A percentile compares a stretch with the other conserved stretches of the same genome.
Evolutionary conservation across 129 eudicot genomes (phyloP).

Genomic region (Scalesia atractyloides): DNA sequence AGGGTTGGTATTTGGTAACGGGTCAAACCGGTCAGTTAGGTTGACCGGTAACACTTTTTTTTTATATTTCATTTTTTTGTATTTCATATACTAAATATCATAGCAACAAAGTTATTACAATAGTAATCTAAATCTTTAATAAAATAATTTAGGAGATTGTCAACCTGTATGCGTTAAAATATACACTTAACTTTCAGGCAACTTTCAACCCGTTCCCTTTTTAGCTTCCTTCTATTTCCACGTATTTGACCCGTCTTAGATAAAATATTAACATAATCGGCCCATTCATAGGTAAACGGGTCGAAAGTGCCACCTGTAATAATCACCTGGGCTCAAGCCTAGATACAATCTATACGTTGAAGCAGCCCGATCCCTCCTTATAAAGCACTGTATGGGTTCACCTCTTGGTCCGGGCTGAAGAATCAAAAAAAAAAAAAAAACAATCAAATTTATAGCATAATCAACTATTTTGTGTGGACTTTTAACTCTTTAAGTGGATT

Average conservation of each 20-base stretch:
- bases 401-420: slow-evolving; percentile 71
- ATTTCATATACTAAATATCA: neutral
- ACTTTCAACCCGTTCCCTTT: neutral
- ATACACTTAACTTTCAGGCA: neutral
- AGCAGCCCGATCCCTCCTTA: slow-evolving; percentile 65
- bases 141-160: neutral
- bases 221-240: too few relatives aligned
- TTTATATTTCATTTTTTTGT: neutral
- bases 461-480: neutral
- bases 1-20: neutral
- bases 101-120: neutral
- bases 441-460: neutral
- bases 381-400: slow-evolving; percentile 70
- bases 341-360: slow-evolving; percentile 60
- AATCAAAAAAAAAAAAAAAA: neutral
- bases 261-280: neutral
- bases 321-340: slow-evolving; percentile 70
- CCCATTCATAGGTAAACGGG: neutral
- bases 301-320: neutral
- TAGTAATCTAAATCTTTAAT: neutral
- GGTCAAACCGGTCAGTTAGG: neutral
- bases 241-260: neutral
- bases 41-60: neutral
- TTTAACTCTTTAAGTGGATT: neutral
- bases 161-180: neutral